Base-by-base conservation (phyloP, 176 grass and related monocot species). In the Coix lacrymajobi region DNA sequence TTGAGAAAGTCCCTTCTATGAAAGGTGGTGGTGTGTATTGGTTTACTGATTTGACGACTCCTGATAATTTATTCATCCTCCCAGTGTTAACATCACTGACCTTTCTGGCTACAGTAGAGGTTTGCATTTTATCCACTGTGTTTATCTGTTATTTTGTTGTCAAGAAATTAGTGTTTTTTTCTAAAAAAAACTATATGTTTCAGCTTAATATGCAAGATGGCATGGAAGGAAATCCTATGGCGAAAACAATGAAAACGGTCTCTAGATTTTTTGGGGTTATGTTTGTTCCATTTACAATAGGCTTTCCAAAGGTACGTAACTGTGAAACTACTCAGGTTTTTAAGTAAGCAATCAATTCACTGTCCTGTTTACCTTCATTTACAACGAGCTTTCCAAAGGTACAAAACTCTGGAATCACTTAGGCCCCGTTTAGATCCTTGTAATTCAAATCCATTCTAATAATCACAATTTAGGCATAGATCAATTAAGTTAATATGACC, bases 11-110 rank as follows among this genome's bases (percentile, higher is more conserved):
- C 56, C 93, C 93, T 62, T 98, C 93, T 61, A 70, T 98, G 25
- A 98, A 98, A 92, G 91, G 79, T 78, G 96, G 96, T 78, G 93
- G 96, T 73, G 60, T 78, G 62, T 88, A 95, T 84, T 98, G 96
- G 96, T 98, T 98, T 89, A 98, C 93, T 83, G 96, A 98, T 86
- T 88, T 98, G 88, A 98, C 96, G 20, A 92, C 92, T 43, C 92
- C 92, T 26, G 96, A 98, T 12, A 51, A 79, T 3, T 84, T 90
- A 73, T 78, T 85, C 24, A 90, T 98, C 62, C 86, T 92, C 71
- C 93, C 96, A 14, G 91, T 90, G 51, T 93, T 98, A 83, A 88
- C 91, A 77, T 88, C 85, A 40, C 76, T 93, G 62, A 82, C 87
- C 25, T 98, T 98, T 66, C 81, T 93, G 79, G 91, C 68, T 77